Base-by-base conservation (phyloP, 441 rosid genomes). In the Croton laevigatus region DNA sequence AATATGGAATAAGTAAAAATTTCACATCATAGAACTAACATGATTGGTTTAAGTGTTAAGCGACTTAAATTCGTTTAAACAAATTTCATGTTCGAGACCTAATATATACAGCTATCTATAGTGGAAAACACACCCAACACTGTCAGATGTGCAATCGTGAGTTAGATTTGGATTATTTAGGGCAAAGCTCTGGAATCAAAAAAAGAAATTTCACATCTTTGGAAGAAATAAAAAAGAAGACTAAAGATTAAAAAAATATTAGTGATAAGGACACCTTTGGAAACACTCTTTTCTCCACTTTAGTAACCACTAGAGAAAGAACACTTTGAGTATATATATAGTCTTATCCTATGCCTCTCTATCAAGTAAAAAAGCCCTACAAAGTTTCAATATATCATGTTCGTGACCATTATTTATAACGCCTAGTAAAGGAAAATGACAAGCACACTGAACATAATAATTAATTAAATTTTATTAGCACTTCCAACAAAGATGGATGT, bases 1-100 rank as follows among this genome's bases (percentile, higher is more conserved):
- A 48, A 73, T 8, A 40, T 62, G 44, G 71, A 73, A 73, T 12
- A 37, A 62, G 68, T 17, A 61, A 70, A 55, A 72, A 75, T 51
- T 38, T 38, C 1, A 38, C 8, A 37, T 38, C 42, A 38, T 38
- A 38, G 3, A 8, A 38, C 2, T 2, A 27, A 27, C 2, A 27
- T 1, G 2, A 27, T 27, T 27, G 32, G 32, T 27, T 27, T 2
- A 27, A 27, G 32, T 27, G 32, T 27, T 27, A 27, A 27, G 32
- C 32, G 32, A 27, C 2, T 27, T 27, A 27, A 2, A 27, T 27
- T 27, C 32, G 1, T 27, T 27, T 27, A 27, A 27, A 27, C 32
- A 27, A 1, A 27, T 27, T 27, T 27, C 32, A 2, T 1, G 2
- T 27, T 27, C 32, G 32, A 27, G 2, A 2, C 1, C 1, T 27